Conservation (phyloP, 805 yeast genomes). For the Teunomyces stri region DNA sequence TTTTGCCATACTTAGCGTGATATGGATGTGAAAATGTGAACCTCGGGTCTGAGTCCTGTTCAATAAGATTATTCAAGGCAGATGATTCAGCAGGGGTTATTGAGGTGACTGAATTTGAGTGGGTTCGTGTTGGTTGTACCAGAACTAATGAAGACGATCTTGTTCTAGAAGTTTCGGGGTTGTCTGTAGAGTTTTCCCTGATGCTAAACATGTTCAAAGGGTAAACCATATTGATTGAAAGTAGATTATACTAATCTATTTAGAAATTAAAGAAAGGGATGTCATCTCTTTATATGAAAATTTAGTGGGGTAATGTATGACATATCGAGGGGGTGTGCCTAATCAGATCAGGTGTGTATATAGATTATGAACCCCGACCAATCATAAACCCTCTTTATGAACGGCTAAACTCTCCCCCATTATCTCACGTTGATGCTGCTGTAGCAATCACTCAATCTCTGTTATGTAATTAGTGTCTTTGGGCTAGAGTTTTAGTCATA, state of each 20-base stretch:
- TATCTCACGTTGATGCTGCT: neutral
- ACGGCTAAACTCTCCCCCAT: neutral
- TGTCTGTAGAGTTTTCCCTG: neutral
- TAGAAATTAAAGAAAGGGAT: neutral
- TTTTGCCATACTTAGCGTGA: constrained; percentile 17
- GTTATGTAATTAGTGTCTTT: no score
- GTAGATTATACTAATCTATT: no score
- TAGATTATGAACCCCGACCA: neutral
- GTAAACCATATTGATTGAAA: no score
- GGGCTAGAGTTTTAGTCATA: no score
- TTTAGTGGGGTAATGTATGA: neutral
- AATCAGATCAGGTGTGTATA: neutral
- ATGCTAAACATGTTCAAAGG: neutral
- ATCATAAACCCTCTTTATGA: neutral
- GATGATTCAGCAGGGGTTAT: constrained; percentile 9
- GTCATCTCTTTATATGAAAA: neutral
- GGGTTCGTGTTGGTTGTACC: constrained; percentile 15
- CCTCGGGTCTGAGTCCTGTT: constrained; percentile 10
- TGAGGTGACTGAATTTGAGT: constrained; percentile 23
- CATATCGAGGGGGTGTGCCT: neutral
- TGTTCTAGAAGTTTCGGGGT: constrained; percentile 3
- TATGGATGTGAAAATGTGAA: neutral
- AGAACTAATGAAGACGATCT: constrained; percentile 5
- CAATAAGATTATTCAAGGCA: constrained; percentile 9
- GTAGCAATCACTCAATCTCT: neutral